Conservation (phyloP, 768 basidiomycete species). For the Galerina marginata region DNA sequence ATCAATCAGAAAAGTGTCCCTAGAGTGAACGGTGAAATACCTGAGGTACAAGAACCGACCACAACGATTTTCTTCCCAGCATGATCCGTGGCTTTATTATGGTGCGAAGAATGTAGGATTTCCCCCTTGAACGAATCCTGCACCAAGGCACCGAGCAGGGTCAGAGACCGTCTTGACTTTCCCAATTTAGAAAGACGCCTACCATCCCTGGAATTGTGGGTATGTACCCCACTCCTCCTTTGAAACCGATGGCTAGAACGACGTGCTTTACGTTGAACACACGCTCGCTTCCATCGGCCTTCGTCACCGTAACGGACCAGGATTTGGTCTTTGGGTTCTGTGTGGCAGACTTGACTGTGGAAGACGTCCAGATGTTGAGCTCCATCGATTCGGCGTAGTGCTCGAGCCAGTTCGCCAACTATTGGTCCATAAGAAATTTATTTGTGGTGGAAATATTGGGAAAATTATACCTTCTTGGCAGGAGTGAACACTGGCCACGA, state of each 20-base stretch:
- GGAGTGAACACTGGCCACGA: conserved; percentile 38
- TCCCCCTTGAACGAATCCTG: conserved; percentile 70
- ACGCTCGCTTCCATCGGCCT: conserved; percentile 39
- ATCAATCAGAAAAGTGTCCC: too few relatives aligned
- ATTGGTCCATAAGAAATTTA: neutral
- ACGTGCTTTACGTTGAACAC: conserved; percentile 52
- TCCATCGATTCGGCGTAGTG: conserved; percentile 43
- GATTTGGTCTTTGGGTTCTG: conserved; percentile 35
- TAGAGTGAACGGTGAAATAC: conserved; percentile 18
- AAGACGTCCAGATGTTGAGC: conserved; percentile 56
- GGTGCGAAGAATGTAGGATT: conserved; percentile 61
- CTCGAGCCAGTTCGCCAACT: conserved; percentile 41
- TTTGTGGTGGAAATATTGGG: neutral
- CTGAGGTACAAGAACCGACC: conserved; percentile 69
- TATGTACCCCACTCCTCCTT: conserved; percentile 48
- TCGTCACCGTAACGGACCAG: conserved; percentile 50
- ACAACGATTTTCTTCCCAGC: conserved; percentile 74
- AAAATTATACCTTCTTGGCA: conserved; percentile 29
- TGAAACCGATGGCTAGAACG: conserved; percentile 58
- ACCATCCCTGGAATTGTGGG: conserved; percentile 57
- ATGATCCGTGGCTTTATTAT: conserved; percentile 60
- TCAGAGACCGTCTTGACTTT: neutral
- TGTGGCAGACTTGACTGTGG: conserved; percentile 36
- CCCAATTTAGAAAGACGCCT: conserved; percentile 8
- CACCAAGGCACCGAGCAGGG: neutral